Evolutionary conservation across 805 yeast genomes (phyloP).

Genomic region (Danielia oregonensis): DNA sequence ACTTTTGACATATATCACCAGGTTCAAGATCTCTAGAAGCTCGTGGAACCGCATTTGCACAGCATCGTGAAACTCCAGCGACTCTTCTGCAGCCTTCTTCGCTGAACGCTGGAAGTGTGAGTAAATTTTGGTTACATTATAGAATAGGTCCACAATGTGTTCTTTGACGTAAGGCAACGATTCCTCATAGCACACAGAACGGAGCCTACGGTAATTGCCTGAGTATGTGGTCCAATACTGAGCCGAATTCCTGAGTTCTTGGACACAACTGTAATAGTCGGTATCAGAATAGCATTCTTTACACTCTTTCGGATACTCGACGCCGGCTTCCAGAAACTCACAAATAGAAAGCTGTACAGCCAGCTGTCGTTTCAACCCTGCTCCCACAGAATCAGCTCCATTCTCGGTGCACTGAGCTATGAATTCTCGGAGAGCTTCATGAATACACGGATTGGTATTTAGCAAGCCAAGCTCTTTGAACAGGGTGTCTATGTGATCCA

Average conservation of each 20-base stretch:
- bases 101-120: slow-evolving; percentile 9
- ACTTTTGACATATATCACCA: background rate
- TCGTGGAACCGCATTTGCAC: slow-evolving; percentile 2
- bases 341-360: slow-evolving; percentile 52
- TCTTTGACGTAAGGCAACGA: slow-evolving; percentile 51
- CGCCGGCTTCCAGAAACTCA: slow-evolving; percentile 47
- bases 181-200: slow-evolving; percentile 51
- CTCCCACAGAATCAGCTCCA: slow-evolving; percentile 38
- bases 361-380: slow-evolving; percentile 28
- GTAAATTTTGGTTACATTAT: slow-evolving; percentile 40
- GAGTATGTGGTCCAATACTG: slow-evolving; percentile 76
- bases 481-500: too few species aligned
- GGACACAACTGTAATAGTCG: slow-evolving; percentile 35
- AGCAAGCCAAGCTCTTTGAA: too few species aligned
- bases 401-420: slow-evolving; percentile 37
- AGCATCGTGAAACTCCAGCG: slow-evolving; percentile 4
- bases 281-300: slow-evolving; percentile 7
- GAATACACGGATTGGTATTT: slow-evolving; percentile 11
- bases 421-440: slow-evolving; percentile 36
- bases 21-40: slow-evolving; percentile 3
- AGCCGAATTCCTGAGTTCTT: slow-evolving; percentile 37
- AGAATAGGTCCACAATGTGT: slow-evolving; percentile 42
- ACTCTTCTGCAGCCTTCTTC: slow-evolving; percentile 1
- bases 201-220: slow-evolving; percentile 56
- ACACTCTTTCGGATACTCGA: slow-evolving; percentile 32